Evolutionary conservation across 78 protist species (phyloP).

Genomic region (Thecamonas trahens): DNA sequence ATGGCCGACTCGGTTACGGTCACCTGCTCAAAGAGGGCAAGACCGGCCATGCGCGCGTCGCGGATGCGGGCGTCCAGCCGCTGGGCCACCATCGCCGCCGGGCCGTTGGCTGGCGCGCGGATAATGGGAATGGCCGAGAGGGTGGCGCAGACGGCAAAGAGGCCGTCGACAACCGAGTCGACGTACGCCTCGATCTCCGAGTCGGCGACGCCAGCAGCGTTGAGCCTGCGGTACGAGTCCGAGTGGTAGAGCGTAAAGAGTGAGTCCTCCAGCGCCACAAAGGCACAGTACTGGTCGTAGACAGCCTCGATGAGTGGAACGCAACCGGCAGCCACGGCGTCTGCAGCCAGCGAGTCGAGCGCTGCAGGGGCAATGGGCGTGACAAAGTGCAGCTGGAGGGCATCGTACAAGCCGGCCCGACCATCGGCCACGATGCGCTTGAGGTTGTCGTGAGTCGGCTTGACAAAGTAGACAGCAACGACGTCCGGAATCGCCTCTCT

Average conservation of each 20-base stretch:
- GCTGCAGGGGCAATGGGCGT: constrained; percentile 45
- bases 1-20: neutral
- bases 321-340: constrained; percentile 44
- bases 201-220: no score
- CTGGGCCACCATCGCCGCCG: constrained; percentile 63
- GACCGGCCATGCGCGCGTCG: constrained; percentile 16
- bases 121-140: constrained; percentile 65
- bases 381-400: constrained; percentile 68
- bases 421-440: constrained; percentile 20
- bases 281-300: constrained; percentile 77
- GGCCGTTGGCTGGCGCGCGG: constrained; percentile 32
- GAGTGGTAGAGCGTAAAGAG: constrained; percentile 41
- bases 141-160: constrained; percentile 71
- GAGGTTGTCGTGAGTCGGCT: constrained; percentile 70
- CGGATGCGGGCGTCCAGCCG: constrained; percentile 28
- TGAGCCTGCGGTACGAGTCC: constrained; percentile 44
- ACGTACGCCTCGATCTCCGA: constrained; percentile 35
- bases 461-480: constrained; percentile 87
- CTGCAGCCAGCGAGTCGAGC: constrained; percentile 68
- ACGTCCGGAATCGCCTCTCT: constrained; percentile 76
- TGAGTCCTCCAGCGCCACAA: constrained; percentile 61
- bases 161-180: constrained; percentile 44
- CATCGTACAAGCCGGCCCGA: constrained; percentile 60
- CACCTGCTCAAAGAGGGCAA: no score
- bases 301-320: constrained; percentile 9